phyloP scores from a whole-genome alignment of 257 asterid species.

The Eucommia ulmoides region DNA sequence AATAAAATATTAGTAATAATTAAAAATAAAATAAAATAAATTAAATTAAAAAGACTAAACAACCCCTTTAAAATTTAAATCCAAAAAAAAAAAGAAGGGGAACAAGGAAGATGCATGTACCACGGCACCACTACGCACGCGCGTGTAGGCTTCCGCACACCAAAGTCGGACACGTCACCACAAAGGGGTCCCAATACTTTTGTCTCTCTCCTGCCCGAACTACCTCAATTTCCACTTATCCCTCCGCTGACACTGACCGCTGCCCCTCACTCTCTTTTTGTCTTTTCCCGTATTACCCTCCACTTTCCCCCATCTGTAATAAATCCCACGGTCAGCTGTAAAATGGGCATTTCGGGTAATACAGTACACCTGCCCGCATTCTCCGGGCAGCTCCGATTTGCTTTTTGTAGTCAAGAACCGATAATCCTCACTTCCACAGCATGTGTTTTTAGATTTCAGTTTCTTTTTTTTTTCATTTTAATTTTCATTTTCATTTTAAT shows the following conservation, averaged over 20 bases:
- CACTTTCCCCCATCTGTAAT: background rate
- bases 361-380: constrained; percentile 29
- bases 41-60: too few relatives aligned
- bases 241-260: constrained; percentile 18
- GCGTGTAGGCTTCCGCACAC: constrained; percentile 15
- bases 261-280: background rate
- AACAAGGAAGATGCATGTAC: background rate
- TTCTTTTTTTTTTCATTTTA: constrained; percentile 6
- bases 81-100: too few relatives aligned
- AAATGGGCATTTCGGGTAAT: constrained; percentile 11
- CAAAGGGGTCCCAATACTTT: constrained; percentile 33
- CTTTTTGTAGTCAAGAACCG: constrained; percentile 43
- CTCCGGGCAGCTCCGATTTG: constrained; percentile 43
- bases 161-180: constrained; percentile 38
- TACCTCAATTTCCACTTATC: constrained; percentile 34
- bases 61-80: too few relatives aligned
- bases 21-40: too few relatives aligned
- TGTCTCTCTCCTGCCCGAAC: constrained; percentile 39
- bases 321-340: constrained; percentile 3
- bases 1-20: too few relatives aligned
- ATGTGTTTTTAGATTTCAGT: constrained; percentile 33
- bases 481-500: constrained; percentile 4
- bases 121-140: too few relatives aligned
- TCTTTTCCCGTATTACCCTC: constrained; percentile 14
- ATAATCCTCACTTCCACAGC: constrained; percentile 18